These are phyloP conservation scores for Colletotrichum sp. DNA, from an alignment of 2,329 filamentous ascomycete genomes.

Conservation along the genomic window DNA sequence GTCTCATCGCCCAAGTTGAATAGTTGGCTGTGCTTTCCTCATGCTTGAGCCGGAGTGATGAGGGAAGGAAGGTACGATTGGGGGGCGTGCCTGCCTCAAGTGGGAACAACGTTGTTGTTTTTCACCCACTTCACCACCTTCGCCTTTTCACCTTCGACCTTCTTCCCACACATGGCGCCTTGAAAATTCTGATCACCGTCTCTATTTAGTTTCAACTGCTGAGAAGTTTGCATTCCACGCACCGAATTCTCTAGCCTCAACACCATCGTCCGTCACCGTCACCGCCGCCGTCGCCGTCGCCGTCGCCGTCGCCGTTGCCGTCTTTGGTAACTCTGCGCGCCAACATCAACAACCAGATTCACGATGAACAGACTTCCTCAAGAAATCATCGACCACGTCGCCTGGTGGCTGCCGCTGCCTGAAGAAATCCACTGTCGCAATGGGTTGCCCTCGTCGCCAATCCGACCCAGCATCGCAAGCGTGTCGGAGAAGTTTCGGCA, in stretches of 20 bases:
- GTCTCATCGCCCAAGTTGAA: rapidly evolving
- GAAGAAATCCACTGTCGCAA: background rate
- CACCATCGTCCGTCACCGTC: background rate
- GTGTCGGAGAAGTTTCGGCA: background rate
- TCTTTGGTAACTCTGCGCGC: background rate
- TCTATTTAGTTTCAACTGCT: background rate
- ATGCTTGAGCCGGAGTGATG: rapidly evolving
- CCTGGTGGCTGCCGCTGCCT: background rate
- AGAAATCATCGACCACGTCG: background rate
- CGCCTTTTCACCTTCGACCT: background rate
- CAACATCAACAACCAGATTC: background rate
- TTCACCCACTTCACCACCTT: background rate
- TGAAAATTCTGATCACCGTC: background rate
- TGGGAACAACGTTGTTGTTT: background rate
- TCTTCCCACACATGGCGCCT: background rate
- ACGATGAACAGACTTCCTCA: background rate
- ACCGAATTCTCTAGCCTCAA: background rate
- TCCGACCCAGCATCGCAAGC: background rate
- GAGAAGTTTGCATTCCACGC: background rate
- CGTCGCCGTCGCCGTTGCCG: background rate
- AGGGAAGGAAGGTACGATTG: background rate
- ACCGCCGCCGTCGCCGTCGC: too few species aligned
- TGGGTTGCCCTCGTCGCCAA: background rate
- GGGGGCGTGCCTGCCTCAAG: background rate
- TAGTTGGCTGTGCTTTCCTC: background rate